Evolutionary conservation across 177 flowering plant species (phyloP).

Genomic region (Tripterygium wilfordii): DNA sequence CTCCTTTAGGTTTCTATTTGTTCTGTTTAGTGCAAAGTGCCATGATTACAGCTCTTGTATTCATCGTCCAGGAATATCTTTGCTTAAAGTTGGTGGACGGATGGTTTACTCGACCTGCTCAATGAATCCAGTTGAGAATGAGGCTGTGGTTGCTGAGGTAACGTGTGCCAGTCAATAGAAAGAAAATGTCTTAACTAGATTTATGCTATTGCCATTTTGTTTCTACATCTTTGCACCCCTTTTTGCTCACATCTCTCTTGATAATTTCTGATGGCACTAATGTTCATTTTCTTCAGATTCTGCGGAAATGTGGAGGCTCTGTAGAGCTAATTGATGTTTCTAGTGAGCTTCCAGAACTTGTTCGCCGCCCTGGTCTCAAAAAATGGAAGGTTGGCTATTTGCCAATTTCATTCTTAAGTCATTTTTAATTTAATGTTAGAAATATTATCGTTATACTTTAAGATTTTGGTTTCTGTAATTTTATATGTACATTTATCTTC

Average conservation of each 20-base stretch:
- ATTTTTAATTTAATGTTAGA: background rate
- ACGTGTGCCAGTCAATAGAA: too few species aligned
- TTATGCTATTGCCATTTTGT: background rate
- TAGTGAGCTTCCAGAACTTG: slow-evolving; percentile 73
- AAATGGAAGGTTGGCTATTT: slow-evolving; percentile 78
- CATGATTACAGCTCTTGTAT: too few species aligned
- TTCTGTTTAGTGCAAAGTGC: too few species aligned
- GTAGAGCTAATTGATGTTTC: slow-evolving; percentile 93
- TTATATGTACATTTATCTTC: too few species aligned
- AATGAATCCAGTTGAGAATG: slow-evolving; percentile 98
- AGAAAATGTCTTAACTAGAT: too few species aligned
- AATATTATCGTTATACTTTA: background rate
- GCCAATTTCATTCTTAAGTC: too few species aligned
- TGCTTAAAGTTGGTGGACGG: slow-evolving; percentile 94
- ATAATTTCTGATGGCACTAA: background rate
- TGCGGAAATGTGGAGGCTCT: slow-evolving; percentile 73
- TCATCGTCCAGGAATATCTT: slow-evolving; percentile 73
- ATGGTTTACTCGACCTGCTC: slow-evolving; percentile 99
- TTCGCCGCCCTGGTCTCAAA: slow-evolving; percentile 80
- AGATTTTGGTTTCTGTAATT: background rate
- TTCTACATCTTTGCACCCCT: background rate
- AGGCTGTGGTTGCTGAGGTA: slow-evolving; percentile 99
- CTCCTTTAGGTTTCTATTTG: too few species aligned
- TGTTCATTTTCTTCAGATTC: slow-evolving; percentile 42
- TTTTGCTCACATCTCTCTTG: background rate